Base-by-base conservation (phyloP, 129 eudicot genomes). In the Arctium minus region DNA sequence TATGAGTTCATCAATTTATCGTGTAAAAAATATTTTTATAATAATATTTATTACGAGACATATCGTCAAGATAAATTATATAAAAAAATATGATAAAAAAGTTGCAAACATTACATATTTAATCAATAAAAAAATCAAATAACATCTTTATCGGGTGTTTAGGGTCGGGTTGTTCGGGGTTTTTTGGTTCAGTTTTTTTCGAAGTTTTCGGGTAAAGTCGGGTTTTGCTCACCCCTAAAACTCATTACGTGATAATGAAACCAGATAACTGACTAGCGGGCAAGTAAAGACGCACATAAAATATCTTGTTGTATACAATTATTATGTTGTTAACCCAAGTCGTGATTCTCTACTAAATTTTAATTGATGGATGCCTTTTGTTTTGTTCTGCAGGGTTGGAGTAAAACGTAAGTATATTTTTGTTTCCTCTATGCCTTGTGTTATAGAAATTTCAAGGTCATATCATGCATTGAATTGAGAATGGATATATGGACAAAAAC, bases 381-480 rank as follows among this genome's bases (percentile, higher is more conserved):
- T 60, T 87, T 18, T 78, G 32, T 74, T 85, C 80, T 91, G 84
- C 93, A 96, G 99, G 97, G 99, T 73, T 96, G 99, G 99, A 96
- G 90, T 80, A 96, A 96, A 85, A 89, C 91, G 99, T 93, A 85
- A 93, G 99, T 89, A 73, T 77, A 74, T 82, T 33, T 36, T 46
- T 64, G n/a, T 65, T 39, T 46, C 42, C 3, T 74, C 50, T 36
- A 8, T 9, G 48, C 44, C 8, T 31, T 17, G 73, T 69, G 27
- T 50, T 80, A 82, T 81, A 74, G 81, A 81, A 67, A 31, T 70
- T 62, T 46, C 39, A 64, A 56, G 78, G 38, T 50, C 76, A 33
- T 64, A 6, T 44, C 44, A 29, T 79, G 73, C 62, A 29, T 44
- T 74, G 6, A 53, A 31, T 72, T 72, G 32, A 69, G 50, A 78